These are phyloP conservation scores for Gleditsia sinensis DNA, from an alignment of 306 rosid genomes.

Conservation along the genomic window DNA sequence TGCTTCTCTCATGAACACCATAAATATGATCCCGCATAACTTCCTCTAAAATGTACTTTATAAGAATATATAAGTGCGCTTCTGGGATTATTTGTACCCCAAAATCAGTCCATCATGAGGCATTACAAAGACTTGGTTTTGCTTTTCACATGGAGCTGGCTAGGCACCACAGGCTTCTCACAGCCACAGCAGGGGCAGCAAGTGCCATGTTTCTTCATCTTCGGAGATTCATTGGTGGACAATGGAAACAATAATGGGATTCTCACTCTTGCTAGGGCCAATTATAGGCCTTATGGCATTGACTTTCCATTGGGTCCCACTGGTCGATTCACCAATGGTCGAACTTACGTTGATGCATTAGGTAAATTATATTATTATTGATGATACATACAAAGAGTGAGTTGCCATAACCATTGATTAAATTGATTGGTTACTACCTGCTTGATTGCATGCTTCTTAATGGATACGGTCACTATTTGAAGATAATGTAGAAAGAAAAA, in stretches of 20 bases:
- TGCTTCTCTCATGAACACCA: conserved; percentile 41
- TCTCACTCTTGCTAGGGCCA: conserved; percentile 78
- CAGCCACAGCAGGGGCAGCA: conserved; percentile 40
- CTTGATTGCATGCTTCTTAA: not conserved
- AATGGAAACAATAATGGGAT: conserved; percentile 85
- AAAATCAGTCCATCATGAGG: conserved; percentile 19
- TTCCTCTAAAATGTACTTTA: not conserved
- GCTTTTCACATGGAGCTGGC: conserved; percentile 30
- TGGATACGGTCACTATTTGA: not conserved
- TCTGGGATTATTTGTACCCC: not conserved
- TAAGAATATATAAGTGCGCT: conserved; percentile 30
- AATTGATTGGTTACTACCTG: too few relatives aligned
- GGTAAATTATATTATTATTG: too few relatives aligned
- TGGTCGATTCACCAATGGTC: conserved; percentile 94
- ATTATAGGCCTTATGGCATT: conserved; percentile 83
- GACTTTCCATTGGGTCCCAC: conserved; percentile 84
- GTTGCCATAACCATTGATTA: too few relatives aligned
- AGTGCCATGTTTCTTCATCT: conserved; percentile 90
- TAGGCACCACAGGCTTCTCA: conserved; percentile 49
- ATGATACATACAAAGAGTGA: too few relatives aligned
- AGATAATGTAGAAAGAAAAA: not conserved
- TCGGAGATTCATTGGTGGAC: conserved; percentile 94
- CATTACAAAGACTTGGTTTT: conserved; percentile 17
- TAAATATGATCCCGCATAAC: conserved; percentile 11
- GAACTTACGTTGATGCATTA: conserved; percentile 83